These are phyloP conservation scores for Coelastrella sp. DNA, from an alignment of 139 green algal genomes.

Conservation along the genomic window DNA sequence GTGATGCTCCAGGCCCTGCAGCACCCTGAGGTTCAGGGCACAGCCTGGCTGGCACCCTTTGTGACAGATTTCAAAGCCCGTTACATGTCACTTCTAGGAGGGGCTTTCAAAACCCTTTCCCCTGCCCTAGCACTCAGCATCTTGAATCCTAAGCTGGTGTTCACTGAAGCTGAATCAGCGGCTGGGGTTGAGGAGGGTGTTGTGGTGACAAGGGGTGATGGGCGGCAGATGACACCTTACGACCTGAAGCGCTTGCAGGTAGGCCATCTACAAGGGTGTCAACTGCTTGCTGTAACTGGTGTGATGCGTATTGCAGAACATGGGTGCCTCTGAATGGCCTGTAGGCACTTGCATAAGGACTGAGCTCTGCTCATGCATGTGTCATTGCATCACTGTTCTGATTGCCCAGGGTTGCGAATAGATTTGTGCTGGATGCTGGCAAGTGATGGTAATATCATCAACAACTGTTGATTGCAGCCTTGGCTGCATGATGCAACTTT, in stretches of 20 bases:
- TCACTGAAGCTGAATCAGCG: slow-evolving; percentile 73
- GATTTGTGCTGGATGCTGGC: background rate
- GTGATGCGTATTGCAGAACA: no score
- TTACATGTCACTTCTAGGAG: slow-evolving; percentile 70
- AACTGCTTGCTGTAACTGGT: no score
- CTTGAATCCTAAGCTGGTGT: slow-evolving; percentile 89
- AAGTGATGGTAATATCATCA: slow-evolving; percentile 56
- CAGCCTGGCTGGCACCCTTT: slow-evolving; percentile 83
- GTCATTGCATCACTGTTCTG: no score
- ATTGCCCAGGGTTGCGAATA: no score
- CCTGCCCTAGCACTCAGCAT: slow-evolving; percentile 87
- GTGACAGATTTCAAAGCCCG: slow-evolving; percentile 84
- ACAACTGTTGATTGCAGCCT: background rate
- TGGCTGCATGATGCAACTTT: background rate
- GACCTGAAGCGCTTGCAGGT: slow-evolving; percentile 95
- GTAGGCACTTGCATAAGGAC: no score
- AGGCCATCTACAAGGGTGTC: background rate
- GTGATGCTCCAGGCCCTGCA: slow-evolving; percentile 89
- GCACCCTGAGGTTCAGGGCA: slow-evolving; percentile 72
- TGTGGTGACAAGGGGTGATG: slow-evolving; percentile 66
- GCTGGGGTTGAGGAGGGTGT: slow-evolving; percentile 44
- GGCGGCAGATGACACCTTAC: slow-evolving; percentile 74
- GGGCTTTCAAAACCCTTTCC: slow-evolving; percentile 73
- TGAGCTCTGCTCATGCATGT: no score
- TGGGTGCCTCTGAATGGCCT: no score